phyloP scores from a whole-genome alignment of 2,329 filamentous ascomycete species.

The Fonsecaea monophora region DNA sequence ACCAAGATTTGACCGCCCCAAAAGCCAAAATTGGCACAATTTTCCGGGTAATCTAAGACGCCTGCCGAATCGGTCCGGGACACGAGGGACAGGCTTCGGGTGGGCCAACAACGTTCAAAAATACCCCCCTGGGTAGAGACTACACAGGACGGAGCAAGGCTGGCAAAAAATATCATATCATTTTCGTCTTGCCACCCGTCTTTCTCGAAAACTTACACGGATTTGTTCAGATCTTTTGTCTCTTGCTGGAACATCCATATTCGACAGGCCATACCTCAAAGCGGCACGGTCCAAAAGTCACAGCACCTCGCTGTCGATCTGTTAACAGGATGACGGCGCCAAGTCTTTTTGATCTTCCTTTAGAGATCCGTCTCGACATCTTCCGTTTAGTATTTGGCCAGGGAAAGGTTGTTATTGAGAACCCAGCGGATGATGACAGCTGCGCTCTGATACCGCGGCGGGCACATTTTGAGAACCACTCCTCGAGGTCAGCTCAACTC shows the following conservation, averaged over 20 bases:
- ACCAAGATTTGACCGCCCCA: not conserved
- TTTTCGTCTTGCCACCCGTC: not conserved
- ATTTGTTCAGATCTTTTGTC: not conserved
- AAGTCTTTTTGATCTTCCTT: constrained; percentile 58
- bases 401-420: constrained; percentile 29
- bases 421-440: constrained; percentile 25
- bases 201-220: not conserved
- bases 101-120: not conserved
- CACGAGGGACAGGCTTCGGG: not conserved
- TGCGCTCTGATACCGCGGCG: constrained; percentile 30
- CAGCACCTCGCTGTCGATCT: not conserved
- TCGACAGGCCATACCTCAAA: not conserved
- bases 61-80: constrained; percentile 1
- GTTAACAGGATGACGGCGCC: constrained; percentile 12
- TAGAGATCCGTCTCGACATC: constrained; percentile 58
- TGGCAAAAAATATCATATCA: not conserved
- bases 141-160: not conserved
- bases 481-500: constrained; percentile 32
- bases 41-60: not conserved
- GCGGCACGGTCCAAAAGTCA: not conserved
- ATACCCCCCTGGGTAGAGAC: not conserved
- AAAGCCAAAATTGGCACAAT: not conserved
- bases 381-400: constrained; percentile 53
- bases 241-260: not conserved
- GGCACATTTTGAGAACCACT: constrained; percentile 14